phyloP scores from a whole-genome alignment of 1,284 basidiomycete genomes.

The Malassezia psittaci region DNA sequence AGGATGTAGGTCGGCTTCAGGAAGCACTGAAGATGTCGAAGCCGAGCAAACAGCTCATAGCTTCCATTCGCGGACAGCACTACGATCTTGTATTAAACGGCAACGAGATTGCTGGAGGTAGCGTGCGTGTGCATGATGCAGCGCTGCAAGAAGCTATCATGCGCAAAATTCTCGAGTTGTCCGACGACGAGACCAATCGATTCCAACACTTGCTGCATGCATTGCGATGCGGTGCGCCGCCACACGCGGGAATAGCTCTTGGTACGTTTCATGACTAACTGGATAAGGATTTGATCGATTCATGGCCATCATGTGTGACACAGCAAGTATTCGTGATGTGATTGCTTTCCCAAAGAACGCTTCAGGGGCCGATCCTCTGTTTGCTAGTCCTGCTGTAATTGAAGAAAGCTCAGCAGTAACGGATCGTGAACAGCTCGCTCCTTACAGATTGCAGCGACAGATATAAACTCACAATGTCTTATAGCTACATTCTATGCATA shows the following conservation, averaged over 20 bases:
- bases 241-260: conserved; percentile 81
- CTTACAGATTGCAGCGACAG: neutral
- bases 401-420: neutral
- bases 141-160: conserved; percentile 75
- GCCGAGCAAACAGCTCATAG: conserved; percentile 10
- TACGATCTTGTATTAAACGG: conserved; percentile 96
- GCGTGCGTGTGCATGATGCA: conserved; percentile 81
- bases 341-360: conserved; percentile 90
- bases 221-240: conserved; percentile 75
- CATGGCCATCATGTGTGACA: conserved; percentile 75
- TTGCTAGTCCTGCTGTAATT: conserved; percentile 65
- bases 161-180: conserved; percentile 63
- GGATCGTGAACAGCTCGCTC: neutral
- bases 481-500: neutral
- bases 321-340: conserved; percentile 78
- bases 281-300: conserved; percentile 66
- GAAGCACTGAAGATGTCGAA: conserved; percentile 23
- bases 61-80: conserved; percentile 69
- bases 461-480: neutral
- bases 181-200: conserved; percentile 60
- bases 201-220: conserved; percentile 79
- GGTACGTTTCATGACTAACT: neutral
- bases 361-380: conserved; percentile 72
- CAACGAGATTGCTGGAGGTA: conserved; percentile 83
- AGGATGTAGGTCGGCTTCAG: conserved; percentile 68